Evolutionary conservation across 805 yeast genomes (phyloP).

Genomic region (Isabelozyma gotoi): DNA sequence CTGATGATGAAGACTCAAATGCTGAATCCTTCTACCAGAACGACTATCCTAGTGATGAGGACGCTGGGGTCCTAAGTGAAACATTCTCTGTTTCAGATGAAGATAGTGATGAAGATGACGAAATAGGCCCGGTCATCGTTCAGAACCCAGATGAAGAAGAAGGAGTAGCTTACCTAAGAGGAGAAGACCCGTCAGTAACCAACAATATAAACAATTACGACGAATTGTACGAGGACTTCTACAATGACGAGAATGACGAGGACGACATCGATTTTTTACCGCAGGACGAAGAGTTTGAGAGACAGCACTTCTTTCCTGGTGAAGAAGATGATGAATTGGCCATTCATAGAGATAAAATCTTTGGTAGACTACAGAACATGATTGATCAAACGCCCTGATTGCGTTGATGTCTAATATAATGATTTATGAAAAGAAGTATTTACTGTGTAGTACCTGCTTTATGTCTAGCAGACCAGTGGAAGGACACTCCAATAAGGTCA

Average conservation of each 20-base stretch:
- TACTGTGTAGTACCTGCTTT: slow-evolving; percentile 27
- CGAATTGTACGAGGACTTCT: slow-evolving; percentile 17
- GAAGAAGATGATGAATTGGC: slow-evolving; percentile 64
- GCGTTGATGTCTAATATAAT: no score
- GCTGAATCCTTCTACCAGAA: slow-evolving; percentile 91
- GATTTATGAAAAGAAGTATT: slow-evolving; percentile 39
- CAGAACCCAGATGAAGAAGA: slow-evolving; percentile 15
- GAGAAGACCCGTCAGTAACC: slow-evolving; percentile 3
- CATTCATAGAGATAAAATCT: slow-evolving; percentile 60
- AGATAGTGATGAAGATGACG: slow-evolving; percentile 22
- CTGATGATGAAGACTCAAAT: slow-evolving; percentile 83
- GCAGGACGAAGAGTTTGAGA: slow-evolving; percentile 17
- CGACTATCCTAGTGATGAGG: slow-evolving; percentile 95
- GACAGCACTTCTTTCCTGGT: slow-evolving; percentile 55
- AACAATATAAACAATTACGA: slow-evolving; percentile 13
- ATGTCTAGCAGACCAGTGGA: slow-evolving; percentile 33
- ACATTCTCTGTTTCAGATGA: slow-evolving; percentile 8
- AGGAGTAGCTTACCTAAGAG: slow-evolving; percentile 11
- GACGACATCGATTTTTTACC: slow-evolving; percentile 21
- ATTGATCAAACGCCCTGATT: slow-evolving; percentile 47
- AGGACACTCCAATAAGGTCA: slow-evolving; percentile 27
- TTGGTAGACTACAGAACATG: slow-evolving; percentile 56
- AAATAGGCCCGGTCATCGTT: slow-evolving; percentile 15
- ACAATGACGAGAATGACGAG: slow-evolving; percentile 31
- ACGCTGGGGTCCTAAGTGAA: slow-evolving; percentile 40